Percentiles rank a stretch among this genome's conserved stretches.
These are phyloP conservation scores for Ophiognomonia clavigignenti-juglandacearum DNA, from an alignment of 2,329 filamentous ascomycete genomes.

Conservation along the genomic window DNA sequence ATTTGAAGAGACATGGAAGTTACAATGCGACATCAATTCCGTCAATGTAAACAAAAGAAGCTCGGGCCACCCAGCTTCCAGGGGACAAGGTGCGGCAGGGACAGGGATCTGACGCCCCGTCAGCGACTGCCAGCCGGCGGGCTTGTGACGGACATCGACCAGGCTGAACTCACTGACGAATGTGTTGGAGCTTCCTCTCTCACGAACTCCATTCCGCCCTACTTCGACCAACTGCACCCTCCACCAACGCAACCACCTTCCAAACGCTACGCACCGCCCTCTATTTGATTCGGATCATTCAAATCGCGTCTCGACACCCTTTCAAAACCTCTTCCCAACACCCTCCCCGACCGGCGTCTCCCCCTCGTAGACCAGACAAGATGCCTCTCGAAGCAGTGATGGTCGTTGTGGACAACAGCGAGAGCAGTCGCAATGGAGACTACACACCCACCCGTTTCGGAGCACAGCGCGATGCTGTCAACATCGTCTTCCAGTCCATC, in stretches of 20 bases:
- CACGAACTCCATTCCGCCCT: no score
- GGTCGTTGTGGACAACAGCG: slow-evolving; percentile 99
- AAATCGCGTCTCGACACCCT: not conserved
- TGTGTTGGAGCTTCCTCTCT: not conserved
- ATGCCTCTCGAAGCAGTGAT: slow-evolving; percentile 99
- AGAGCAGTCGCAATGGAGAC: slow-evolving; percentile 96
- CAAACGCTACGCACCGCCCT: not conserved
- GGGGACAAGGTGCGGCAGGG: not conserved
- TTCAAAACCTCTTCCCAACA: slow-evolving; percentile 13
- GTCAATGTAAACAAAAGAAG: not conserved
- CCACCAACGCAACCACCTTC: slow-evolving; percentile 1
- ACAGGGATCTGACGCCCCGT: no score
- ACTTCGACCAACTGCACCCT: not conserved
- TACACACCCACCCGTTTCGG: slow-evolving; percentile 89
- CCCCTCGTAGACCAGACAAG: slow-evolving; percentile 39
- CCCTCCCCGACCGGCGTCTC: slow-evolving; percentile 20
- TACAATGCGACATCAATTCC: not conserved
- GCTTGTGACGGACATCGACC: slow-evolving; percentile 7
- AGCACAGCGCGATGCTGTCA: slow-evolving; percentile 91
- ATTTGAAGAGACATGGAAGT: not conserved
- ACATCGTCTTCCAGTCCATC: slow-evolving; percentile 92
- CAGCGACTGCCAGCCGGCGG: slow-evolving; percentile 6
- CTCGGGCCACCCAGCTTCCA: not conserved
- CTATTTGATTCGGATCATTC: not conserved
- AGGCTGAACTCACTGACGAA: slow-evolving; percentile 21